A percentile compares a stretch with the other conserved stretches of the same genome.
Conservation (phyloP, 1,284 basidiomycete species). For the Cystobasidium slooffiae region DNA sequence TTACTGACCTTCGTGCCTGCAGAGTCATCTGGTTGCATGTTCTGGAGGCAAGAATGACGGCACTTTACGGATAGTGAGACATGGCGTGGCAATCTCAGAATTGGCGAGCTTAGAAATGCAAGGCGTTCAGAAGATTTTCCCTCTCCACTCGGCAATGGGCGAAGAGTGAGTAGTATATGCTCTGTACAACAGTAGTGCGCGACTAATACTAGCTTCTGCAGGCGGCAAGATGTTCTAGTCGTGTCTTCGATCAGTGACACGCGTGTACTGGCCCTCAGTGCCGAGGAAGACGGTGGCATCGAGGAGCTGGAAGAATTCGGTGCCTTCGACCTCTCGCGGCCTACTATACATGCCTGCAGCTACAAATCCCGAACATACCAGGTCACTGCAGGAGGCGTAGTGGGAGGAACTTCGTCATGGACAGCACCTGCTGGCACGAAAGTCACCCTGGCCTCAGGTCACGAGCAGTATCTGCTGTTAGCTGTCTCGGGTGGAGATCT, state of each 20-base stretch:
- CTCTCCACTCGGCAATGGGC: conserved; percentile 57
- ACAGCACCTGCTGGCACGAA: conserved; percentile 52
- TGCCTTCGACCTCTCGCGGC: conserved; percentile 62
- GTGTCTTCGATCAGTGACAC: conserved; percentile 56
- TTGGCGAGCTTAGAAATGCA: conserved; percentile 65
- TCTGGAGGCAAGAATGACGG: conserved; percentile 83
- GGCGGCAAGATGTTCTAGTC: conserved; percentile 62
- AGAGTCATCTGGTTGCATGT: conserved; percentile 84
- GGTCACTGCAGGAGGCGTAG: conserved; percentile 67
- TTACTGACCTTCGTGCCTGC: conserved; percentile 47
- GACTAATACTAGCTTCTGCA: not conserved
- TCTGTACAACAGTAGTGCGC: not conserved
- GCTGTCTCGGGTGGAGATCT: conserved; percentile 68
- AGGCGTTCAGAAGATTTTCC: conserved; percentile 68
- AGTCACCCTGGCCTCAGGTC: conserved; percentile 71
- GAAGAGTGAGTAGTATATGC: conserved; percentile 26
- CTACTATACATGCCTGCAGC: conserved; percentile 71
- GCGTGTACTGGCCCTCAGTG: conserved; percentile 55
- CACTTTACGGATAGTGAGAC: conserved; percentile 77
- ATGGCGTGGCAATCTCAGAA: conserved; percentile 81
- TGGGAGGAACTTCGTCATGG: conserved; percentile 39
- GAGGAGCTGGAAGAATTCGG: conserved; percentile 50
- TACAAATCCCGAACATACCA: conserved; percentile 68
- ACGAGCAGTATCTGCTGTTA: conserved; percentile 68
- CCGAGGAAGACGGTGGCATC: conserved; percentile 28